phyloP scores from a whole-genome alignment of 768 basidiomycete genomes.

The Phallus indusiatus region DNA sequence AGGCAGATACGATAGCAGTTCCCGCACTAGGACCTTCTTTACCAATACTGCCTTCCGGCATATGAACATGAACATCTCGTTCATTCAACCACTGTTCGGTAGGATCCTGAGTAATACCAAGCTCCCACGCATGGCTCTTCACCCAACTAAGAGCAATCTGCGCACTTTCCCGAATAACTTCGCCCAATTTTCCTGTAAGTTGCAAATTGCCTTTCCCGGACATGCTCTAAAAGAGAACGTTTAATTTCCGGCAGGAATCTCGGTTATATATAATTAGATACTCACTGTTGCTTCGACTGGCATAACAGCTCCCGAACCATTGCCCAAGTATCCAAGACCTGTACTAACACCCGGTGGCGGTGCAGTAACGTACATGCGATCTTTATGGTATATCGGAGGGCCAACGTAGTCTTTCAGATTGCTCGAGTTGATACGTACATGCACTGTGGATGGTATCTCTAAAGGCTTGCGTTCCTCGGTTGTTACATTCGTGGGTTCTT shows the following conservation, averaged over 20 bases:
- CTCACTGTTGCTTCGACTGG: slow-evolving; percentile 88
- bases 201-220: slow-evolving; percentile 91
- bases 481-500: slow-evolving; percentile 49
- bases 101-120: slow-evolving; percentile 69
- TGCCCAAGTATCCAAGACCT: slow-evolving; percentile 91
- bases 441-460: slow-evolving; percentile 66
- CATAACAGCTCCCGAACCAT: slow-evolving; percentile 95
- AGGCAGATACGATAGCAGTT: slow-evolving; percentile 84
- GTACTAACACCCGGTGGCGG: slow-evolving; percentile 92
- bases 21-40: slow-evolving; percentile 98
- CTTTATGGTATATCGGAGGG: slow-evolving; percentile 90
- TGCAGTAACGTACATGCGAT: slow-evolving; percentile 70
- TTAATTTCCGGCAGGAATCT: background rate
- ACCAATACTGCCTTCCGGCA: slow-evolving; percentile 89
- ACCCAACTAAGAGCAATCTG: slow-evolving; percentile 94
- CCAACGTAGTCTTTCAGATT: slow-evolving; percentile 96
- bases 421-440: slow-evolving; percentile 73
- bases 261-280: slow-evolving; percentile 11
- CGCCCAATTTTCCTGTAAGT: slow-evolving; percentile 93
- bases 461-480: slow-evolving; percentile 75
- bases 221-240: slow-evolving; percentile 58
- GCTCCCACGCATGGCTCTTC: slow-evolving; percentile 78
- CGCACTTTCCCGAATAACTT: slow-evolving; percentile 94
- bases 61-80: slow-evolving; percentile 89
- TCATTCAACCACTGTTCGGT: slow-evolving; percentile 77